Evolutionary conservation across 805 yeast species (phyloP).

Genomic region (Diddensiella santjacobensis): DNA sequence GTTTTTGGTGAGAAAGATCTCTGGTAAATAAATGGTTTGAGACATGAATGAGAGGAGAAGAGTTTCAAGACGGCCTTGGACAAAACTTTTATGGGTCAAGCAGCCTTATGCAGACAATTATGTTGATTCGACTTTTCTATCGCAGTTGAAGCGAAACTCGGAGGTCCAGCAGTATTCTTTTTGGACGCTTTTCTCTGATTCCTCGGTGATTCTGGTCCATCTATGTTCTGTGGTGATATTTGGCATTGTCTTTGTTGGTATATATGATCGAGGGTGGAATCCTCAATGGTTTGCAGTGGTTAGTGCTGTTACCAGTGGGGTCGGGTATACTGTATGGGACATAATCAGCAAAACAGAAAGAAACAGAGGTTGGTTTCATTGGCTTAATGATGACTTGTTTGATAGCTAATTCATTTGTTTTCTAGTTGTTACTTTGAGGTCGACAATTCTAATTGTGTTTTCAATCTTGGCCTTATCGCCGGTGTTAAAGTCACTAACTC

Average conservation of each 20-base stretch:
- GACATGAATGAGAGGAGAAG: not conserved
- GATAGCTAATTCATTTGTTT: constrained; percentile 5
- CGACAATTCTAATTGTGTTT: constrained; percentile 64
- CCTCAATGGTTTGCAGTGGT: constrained; percentile 32
- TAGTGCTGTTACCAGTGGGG: constrained; percentile 28
- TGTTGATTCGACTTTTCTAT: constrained; percentile 76
- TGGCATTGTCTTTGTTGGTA: constrained; percentile 62
- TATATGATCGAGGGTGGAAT: constrained; percentile 31
- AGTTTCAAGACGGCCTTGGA: constrained; percentile 51
- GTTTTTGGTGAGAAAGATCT: no score
- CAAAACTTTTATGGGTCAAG: constrained; percentile 74
- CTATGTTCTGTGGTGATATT: constrained; percentile 61
- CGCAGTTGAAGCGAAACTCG: constrained; percentile 71
- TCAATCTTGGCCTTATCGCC: constrained; percentile 80
- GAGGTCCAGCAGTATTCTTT: constrained; percentile 67
- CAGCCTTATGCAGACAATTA: constrained; percentile 91
- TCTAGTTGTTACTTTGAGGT: constrained; percentile 44
- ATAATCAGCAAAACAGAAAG: not conserved
- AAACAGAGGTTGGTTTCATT: not conserved
- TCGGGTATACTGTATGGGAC: constrained; percentile 30
- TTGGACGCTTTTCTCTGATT: constrained; percentile 63
- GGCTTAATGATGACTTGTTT: not conserved
- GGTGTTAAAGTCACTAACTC: constrained; percentile 79
- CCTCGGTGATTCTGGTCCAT: constrained; percentile 63
- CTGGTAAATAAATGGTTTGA: no score